Conservation (phyloP, 2,329 filamentous ascomycete genomes). For the Plenodomus tracheiphilus region DNA sequence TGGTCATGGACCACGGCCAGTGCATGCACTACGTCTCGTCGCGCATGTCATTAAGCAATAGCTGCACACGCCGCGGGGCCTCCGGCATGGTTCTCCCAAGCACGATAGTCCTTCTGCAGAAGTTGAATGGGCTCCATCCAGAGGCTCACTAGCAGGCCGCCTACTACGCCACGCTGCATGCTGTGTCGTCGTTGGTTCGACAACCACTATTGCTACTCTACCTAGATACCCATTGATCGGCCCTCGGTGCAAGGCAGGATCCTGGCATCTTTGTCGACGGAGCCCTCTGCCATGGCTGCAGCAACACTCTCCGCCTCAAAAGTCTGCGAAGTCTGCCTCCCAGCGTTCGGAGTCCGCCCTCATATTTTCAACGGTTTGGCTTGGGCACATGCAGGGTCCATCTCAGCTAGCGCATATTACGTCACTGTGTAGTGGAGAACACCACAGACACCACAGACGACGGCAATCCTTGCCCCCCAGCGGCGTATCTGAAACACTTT, state of each 20-base stretch:
- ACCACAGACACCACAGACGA: slow-evolving; percentile 1
- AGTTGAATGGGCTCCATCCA: slow-evolving; percentile 10
- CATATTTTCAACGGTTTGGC: not conserved
- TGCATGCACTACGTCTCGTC: slow-evolving; percentile 19
- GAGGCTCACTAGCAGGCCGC: slow-evolving; percentile 17
- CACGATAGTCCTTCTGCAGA: slow-evolving; percentile 5
- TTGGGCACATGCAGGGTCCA: slow-evolving; percentile 15
- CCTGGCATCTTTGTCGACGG: slow-evolving; percentile 8
- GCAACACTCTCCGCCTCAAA: not conserved
- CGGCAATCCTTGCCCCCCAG: slow-evolving; percentile 13
- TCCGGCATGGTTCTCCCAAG: slow-evolving; percentile 18
- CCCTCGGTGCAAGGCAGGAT: slow-evolving; percentile 10
- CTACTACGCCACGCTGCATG: slow-evolving; percentile 18
- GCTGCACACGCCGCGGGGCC: slow-evolving; percentile 22
- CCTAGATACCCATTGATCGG: slow-evolving; percentile 1
- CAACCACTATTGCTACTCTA: not conserved
- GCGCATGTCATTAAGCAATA: slow-evolving; percentile 17
- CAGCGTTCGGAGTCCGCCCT: not conserved
- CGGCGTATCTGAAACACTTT: slow-evolving; percentile 21
- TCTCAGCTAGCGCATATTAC: slow-evolving; percentile 18
- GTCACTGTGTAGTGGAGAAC: slow-evolving; percentile 19
- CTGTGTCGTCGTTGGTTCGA: not conserved
- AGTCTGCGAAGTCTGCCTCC: not conserved
- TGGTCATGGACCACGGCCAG: slow-evolving; percentile 3
- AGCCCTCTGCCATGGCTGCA: slow-evolving; percentile 1